phyloP scores from a whole-genome alignment of 306 rosid genomes.

The Prunus mongolica region DNA sequence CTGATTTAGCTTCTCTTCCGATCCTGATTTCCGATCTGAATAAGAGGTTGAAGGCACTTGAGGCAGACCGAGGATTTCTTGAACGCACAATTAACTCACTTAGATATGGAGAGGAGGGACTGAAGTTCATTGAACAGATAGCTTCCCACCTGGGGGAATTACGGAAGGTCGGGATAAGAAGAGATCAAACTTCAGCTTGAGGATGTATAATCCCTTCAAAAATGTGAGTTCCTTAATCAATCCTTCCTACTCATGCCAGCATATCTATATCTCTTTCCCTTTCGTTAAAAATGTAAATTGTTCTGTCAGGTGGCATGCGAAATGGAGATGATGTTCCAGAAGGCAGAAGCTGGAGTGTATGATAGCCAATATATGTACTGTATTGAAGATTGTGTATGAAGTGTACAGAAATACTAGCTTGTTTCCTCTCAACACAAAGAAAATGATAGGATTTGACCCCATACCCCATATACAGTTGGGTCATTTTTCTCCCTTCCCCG shows the following conservation, averaged over 20 bases:
- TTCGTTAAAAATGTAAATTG: background rate
- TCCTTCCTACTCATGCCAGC: background rate
- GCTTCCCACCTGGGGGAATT: slow-evolving; percentile 64
- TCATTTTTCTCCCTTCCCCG: slow-evolving; percentile 16
- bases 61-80: slow-evolving; percentile 59
- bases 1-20: slow-evolving; percentile 37
- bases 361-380: background rate
- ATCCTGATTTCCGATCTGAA: slow-evolving; percentile 35
- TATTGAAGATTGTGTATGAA: slow-evolving; percentile 10
- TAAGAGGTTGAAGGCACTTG: slow-evolving; percentile 63
- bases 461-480: slow-evolving; percentile 17
- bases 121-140: slow-evolving; percentile 61
- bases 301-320: background rate
- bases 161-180: slow-evolving; percentile 44
- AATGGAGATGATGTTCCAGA: background rate
- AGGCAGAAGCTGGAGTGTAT: background rate
- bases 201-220: slow-evolving; percentile 12
- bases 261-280: background rate
- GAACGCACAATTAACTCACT: slow-evolving; percentile 52
- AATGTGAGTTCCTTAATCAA: slow-evolving; percentile 38
- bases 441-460: slow-evolving; percentile 15
- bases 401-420: slow-evolving; percentile 47
- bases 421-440: slow-evolving; percentile 8
- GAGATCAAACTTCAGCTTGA: slow-evolving; percentile 41
- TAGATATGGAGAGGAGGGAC: slow-evolving; percentile 60